Conservation (phyloP, 2,329 filamentous ascomycete species). For the Colletotrichum cereale region DNA sequence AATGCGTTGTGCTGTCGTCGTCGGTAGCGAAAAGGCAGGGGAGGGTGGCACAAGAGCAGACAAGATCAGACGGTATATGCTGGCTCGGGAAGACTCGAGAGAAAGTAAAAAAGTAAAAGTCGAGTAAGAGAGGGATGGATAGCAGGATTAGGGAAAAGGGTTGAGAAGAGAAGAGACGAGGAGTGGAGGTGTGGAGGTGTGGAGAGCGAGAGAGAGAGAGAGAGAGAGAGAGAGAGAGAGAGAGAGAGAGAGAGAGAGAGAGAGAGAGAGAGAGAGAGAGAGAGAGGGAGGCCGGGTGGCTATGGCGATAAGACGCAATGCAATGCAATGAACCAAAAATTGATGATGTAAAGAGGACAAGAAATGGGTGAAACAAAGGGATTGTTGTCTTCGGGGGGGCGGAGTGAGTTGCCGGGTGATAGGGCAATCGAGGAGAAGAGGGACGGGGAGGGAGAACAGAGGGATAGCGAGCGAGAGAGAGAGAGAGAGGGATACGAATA, state of each 20-base stretch:
- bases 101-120: conserved; percentile 6
- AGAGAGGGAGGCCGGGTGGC: neutral
- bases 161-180: neutral
- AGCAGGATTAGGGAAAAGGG: neutral
- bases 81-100: conserved; percentile 2
- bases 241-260: neutral
- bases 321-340: conserved; percentile 7
- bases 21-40: conserved; percentile 21
- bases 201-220: neutral
- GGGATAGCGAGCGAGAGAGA: neutral
- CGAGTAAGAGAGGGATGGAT: neutral
- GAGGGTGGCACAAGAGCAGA: conserved; percentile 10
- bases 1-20: neutral
- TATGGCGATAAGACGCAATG: conserved; percentile 25
- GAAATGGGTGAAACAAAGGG: conserved; percentile 28
- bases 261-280: neutral
- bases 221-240: neutral
- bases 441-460: conserved; percentile 4
- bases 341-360: conserved; percentile 36
- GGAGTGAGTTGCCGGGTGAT: neutral
- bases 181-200: neutral
- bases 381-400: conserved; percentile 19
- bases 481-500: neutral
- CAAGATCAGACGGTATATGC: conserved; percentile 39
- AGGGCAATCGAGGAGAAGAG: neutral